Percentiles rank a stretch among this genome's conserved stretches.
Evolutionary conservation across 352 stramenopile species (phyloP).

Genomic region (Globisporangium paroecandrum): DNA sequence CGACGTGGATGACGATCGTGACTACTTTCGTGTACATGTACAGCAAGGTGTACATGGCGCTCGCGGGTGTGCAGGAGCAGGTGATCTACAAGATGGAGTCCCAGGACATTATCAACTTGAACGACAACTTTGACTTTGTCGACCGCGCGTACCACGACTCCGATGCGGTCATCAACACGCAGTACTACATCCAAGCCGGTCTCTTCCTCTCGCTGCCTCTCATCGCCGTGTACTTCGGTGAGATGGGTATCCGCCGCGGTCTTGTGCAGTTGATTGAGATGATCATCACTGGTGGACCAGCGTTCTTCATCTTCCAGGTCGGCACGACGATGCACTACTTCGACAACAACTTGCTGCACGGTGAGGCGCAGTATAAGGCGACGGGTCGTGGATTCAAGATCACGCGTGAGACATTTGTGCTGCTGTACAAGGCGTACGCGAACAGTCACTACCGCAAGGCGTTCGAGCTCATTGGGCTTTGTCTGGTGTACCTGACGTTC

Average conservation of each 20-base stretch:
- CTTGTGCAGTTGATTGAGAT: constrained; percentile 77
- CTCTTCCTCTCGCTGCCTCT: constrained; percentile 76
- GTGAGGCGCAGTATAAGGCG: constrained; percentile 77
- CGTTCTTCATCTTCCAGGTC: constrained; percentile 81
- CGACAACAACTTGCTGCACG: constrained; percentile 79
- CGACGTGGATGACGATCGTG: constrained; percentile 87
- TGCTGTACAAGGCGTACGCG: constrained; percentile 81
- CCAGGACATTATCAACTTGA: constrained; percentile 63
- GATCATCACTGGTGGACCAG: constrained; percentile 66
- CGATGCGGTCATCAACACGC: constrained; percentile 73
- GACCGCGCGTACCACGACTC: constrained; percentile 57
- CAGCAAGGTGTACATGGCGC: constrained; percentile 75
- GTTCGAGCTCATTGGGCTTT: constrained; percentile 72
- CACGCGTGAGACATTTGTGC: constrained; percentile 73
- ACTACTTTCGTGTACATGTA: constrained; percentile 88
- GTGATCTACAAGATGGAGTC: constrained; percentile 78
- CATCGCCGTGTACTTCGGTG: constrained; percentile 77
- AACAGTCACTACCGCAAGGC: constrained; percentile 74
- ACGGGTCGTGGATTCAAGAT: constrained; percentile 85
- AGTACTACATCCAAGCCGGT: constrained; percentile 84
- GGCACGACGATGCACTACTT: constrained; percentile 87
- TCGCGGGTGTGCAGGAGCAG: constrained; percentile 64
- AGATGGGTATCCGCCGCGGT: constrained; percentile 66
- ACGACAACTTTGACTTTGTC: constrained; percentile 52
- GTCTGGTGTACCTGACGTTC: constrained; percentile 70